Evolutionary conservation across 1,139 yeast species (phyloP).

Genomic region (Blastobotrys ciferrii): DNA sequence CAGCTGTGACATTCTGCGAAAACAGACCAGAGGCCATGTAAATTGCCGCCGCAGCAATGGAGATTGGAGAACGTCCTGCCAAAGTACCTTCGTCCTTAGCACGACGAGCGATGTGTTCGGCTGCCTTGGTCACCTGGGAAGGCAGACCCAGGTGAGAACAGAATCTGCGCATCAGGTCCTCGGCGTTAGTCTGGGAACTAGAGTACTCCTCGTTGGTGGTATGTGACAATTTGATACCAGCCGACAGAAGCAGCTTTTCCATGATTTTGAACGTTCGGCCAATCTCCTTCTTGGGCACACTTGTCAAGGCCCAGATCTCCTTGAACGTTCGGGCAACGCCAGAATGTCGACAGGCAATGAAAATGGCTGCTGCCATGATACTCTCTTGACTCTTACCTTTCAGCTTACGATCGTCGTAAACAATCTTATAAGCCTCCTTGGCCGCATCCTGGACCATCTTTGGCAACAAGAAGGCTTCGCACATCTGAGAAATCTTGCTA

Average conservation of each 20-base stretch:
- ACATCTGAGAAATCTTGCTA: conserved; percentile 89
- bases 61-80: conserved; percentile 96
- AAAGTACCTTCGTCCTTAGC: conserved; percentile 90
- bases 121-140: conserved; percentile 85
- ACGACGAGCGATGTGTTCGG: conserved; percentile 86
- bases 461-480: conserved; percentile 94
- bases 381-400: conserved; percentile 92
- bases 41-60: conserved; percentile 96
- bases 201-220: conserved; percentile 43
- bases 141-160: conserved; percentile 91
- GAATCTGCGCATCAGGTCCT: conserved; percentile 91
- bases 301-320: conserved; percentile 93
- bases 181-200: conserved; percentile 88
- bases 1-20: conserved; percentile 61
- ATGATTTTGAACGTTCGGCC: conserved; percentile 75
- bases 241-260: conserved; percentile 56
- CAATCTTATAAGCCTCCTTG: conserved; percentile 90
- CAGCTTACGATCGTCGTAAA: conserved; percentile 81
- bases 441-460: conserved; percentile 96
- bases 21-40: conserved; percentile 88
- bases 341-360: conserved; percentile 92
- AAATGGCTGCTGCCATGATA: conserved; percentile 94
- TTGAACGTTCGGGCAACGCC: conserved; percentile 92
- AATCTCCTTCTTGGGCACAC: conserved; percentile 91
- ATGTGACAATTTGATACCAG: conserved; percentile 35